These are phyloP conservation scores for Tetrapisispora taiwanensis DNA, from an alignment of 805 yeast species.

Conservation along the genomic window DNA sequence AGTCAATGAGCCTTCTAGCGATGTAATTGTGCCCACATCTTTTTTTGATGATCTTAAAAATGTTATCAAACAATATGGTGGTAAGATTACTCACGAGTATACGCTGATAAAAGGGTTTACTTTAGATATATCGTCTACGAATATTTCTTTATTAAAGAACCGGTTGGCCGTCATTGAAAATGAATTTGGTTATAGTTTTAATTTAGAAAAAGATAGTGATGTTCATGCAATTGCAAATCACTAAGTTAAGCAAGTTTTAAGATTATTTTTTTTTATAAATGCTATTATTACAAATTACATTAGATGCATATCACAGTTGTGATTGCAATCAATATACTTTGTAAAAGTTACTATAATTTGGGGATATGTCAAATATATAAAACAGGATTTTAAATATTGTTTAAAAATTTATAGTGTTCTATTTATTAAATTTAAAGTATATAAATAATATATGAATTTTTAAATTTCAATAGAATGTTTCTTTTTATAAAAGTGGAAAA, in stretches of 20 bases:
- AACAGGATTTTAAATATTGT: too few species aligned
- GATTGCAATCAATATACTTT: too few species aligned
- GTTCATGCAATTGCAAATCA: conserved; percentile 16
- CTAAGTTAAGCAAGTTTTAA: too few species aligned
- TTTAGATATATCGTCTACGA: conserved; percentile 29
- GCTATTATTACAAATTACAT: too few species aligned
- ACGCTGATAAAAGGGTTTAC: conserved; percentile 38
- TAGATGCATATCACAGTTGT: too few species aligned
- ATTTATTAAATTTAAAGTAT: background rate
- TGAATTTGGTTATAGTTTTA: conserved; percentile 12
- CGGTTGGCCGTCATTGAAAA: conserved; percentile 12
- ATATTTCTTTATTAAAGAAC: conserved; percentile 14
- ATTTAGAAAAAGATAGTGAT: conserved; percentile 22
- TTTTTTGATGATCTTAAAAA: conserved; percentile 24
- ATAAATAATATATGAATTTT: background rate
- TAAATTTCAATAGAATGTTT: background rate
- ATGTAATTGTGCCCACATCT: conserved; percentile 5
- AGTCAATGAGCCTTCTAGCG: conserved; percentile 7
- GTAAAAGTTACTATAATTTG: too few species aligned
- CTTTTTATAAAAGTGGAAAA: too few species aligned
- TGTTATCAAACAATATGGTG: conserved; percentile 33
- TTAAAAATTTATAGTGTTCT: background rate
- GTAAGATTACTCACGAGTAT: conserved; percentile 39
- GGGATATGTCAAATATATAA: too few species aligned
- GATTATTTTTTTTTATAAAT: too few species aligned